Evolutionary conservation across 2,329 filamentous ascomycete genomes (phyloP).

Genomic region (Beauveria rudraprayagi): DNA sequence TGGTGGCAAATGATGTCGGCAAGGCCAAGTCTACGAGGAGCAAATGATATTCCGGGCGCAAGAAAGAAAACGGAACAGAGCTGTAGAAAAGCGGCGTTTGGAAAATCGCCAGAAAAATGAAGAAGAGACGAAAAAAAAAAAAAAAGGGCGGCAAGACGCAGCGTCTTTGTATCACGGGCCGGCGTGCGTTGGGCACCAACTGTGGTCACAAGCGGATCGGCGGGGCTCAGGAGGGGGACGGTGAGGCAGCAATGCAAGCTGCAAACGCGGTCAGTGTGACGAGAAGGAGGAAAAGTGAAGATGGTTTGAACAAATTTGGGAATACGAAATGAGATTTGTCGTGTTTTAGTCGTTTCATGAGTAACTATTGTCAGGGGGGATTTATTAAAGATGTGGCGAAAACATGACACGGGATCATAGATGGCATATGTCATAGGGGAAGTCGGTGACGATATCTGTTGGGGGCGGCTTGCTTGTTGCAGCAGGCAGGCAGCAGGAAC

Average conservation of each 20-base stretch:
- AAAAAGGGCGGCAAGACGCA: not conserved
- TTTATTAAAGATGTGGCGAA: not conserved
- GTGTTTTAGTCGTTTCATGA: not conserved
- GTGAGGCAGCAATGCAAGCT: constrained; percentile 8
- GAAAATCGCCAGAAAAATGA: not conserved
- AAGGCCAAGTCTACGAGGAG: constrained; percentile 4
- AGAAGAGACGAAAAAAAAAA: not conserved
- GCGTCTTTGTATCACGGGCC: constrained; percentile 9
- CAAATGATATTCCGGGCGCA: not conserved
- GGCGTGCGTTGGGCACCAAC: constrained; percentile 9
- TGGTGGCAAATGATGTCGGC: not conserved
- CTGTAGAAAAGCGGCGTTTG: not conserved
- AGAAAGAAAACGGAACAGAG: not conserved
- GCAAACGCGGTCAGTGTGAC: not conserved
- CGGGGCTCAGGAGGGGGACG: constrained; percentile 6
- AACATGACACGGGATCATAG: not conserved
- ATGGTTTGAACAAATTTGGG: not conserved
- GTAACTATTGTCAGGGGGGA: not conserved
- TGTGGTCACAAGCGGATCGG: constrained; percentile 9
- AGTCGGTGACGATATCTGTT: constrained; percentile 11
- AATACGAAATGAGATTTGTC: not conserved
- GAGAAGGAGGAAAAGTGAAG: not conserved
- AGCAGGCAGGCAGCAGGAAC: not conserved
- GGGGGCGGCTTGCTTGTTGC: not conserved
- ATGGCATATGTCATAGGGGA: not conserved